phyloP scores from a whole-genome alignment of 306 rosid genomes.

The Cucurbita argyrosperma region DNA sequence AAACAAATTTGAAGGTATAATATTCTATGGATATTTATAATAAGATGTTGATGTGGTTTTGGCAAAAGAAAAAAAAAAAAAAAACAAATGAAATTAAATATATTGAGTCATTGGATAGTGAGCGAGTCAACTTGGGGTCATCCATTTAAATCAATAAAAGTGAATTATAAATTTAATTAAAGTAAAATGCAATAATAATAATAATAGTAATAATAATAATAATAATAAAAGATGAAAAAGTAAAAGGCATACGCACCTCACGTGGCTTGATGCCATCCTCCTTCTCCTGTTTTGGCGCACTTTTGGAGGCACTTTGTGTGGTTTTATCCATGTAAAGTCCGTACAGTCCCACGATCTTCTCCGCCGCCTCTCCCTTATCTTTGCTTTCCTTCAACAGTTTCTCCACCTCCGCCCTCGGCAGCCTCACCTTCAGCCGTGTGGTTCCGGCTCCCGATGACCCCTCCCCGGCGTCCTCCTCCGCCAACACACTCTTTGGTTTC shows the following conservation, averaged over 20 bases:
- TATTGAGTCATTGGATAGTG: background rate
- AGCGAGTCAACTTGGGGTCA: background rate
- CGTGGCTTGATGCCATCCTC: slow-evolving; percentile 15
- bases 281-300: background rate
- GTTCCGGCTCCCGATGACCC: background rate
- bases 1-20: background rate
- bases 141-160: background rate
- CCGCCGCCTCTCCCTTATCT: slow-evolving; percentile 50
- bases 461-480: background rate
- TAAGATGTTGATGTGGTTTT: background rate
- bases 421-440: slow-evolving; percentile 49
- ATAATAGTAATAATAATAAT: background rate
- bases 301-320: slow-evolving; percentile 2
- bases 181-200: background rate
- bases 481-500: slow-evolving; percentile 21
- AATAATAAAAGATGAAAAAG: background rate
- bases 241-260: slow-evolving; percentile 26
- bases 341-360: slow-evolving; percentile 54
- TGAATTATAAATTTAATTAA: background rate
- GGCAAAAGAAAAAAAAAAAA: background rate
- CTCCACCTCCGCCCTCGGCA: slow-evolving; percentile 66
- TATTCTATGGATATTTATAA: background rate
- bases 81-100: background rate
- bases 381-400: slow-evolving; percentile 44
- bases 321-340: slow-evolving; percentile 31